phyloP scores from a whole-genome alignment of 1,284 basidiomycete species.

The Ustanciosporium gigantosporum region DNA sequence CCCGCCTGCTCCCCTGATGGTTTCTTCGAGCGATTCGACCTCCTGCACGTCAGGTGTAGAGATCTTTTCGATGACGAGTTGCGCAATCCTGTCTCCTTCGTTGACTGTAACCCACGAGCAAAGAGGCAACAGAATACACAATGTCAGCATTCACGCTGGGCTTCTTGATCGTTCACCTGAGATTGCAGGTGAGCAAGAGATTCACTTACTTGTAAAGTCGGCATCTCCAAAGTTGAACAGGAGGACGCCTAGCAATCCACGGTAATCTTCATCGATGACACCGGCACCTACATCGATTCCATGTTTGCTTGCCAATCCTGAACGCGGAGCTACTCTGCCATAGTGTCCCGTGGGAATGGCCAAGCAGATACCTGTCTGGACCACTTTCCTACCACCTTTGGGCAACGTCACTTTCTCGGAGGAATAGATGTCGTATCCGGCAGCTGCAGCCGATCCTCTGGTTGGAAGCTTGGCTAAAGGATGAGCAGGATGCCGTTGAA shows the following conservation, averaged over 20 bases:
- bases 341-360: constrained; percentile 91
- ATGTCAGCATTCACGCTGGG: neutral
- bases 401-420: constrained; percentile 61
- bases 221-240: constrained; percentile 84
- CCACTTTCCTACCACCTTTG: constrained; percentile 75
- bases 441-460: constrained; percentile 80
- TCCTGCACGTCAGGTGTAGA: constrained; percentile 81
- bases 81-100: constrained; percentile 89
- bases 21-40: constrained; percentile 82
- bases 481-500: constrained; percentile 75
- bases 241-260: constrained; percentile 88
- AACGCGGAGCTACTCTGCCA: constrained; percentile 90
- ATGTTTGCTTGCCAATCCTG: constrained; percentile 90
- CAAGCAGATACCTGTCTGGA: constrained; percentile 87
- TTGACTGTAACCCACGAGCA: too few relatives aligned
- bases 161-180: neutral
- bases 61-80: constrained; percentile 89
- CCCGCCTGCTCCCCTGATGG: constrained; percentile 80
- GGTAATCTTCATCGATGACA: constrained; percentile 93
- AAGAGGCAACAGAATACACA: neutral
- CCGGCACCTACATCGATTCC: constrained; percentile 97
- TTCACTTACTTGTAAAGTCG: constrained; percentile 77
- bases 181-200: neutral
- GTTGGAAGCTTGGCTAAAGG: constrained; percentile 81
- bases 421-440: constrained; percentile 94